Percentiles rank a stretch among this genome's conserved stretches.
These are phyloP conservation scores for Hyphopichia fennica DNA, from an alignment of 1,139 yeast genomes.

Conservation along the genomic window DNA sequence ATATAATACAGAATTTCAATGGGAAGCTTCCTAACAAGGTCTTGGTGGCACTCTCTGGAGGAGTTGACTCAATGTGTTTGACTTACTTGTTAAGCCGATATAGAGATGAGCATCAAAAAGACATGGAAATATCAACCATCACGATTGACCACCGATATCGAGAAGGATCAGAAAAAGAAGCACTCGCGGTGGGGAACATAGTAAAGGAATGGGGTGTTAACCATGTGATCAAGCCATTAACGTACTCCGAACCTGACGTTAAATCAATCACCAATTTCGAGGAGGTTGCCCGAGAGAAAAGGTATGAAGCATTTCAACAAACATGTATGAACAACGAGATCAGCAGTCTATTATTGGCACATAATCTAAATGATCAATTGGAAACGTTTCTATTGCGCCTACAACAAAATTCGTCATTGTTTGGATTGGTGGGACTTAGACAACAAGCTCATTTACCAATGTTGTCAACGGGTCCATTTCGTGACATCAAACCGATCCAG, in stretches of 20 bases:
- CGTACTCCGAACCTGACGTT: constrained; percentile 24
- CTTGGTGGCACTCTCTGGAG: constrained; percentile 69
- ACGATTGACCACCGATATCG: constrained; percentile 63
- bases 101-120: constrained; percentile 20
- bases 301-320: constrained; percentile 46
- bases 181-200: constrained; percentile 34
- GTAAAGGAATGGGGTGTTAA: constrained; percentile 38
- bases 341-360: constrained; percentile 55
- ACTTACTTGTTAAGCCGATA: constrained; percentile 44
- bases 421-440: constrained; percentile 54
- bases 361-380: constrained; percentile 68
- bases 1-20: constrained; percentile 13
- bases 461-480: constrained; percentile 14
- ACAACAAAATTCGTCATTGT: constrained; percentile 52
- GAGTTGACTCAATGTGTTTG: constrained; percentile 77
- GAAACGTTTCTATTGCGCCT: constrained; percentile 68
- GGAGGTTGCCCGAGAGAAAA: constrained; percentile 52
- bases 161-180: constrained; percentile 48
- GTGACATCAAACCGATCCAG: constrained; percentile 13
- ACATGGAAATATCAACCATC: constrained; percentile 42
- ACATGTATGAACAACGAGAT: constrained; percentile 31
- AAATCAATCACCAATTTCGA: constrained; percentile 46
- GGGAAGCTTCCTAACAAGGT: constrained; percentile 14
- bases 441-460: constrained; percentile 26
- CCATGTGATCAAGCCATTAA: constrained; percentile 38